Base-by-base conservation (phyloP, 805 yeast species). In the Hanseniaspora occidentalis region DNA sequence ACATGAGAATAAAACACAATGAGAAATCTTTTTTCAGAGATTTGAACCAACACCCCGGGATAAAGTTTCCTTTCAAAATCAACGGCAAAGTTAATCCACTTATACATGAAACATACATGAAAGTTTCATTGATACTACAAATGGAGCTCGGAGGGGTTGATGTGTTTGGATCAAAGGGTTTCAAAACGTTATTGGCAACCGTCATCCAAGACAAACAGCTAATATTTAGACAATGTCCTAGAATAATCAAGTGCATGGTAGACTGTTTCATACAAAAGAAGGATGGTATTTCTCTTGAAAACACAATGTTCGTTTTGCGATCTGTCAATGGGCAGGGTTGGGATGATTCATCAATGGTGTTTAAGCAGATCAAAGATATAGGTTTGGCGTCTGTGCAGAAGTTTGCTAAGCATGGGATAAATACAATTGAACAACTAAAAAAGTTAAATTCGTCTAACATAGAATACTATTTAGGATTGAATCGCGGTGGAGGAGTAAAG, bases 111-210 rank as follows among this genome's bases (percentile, higher is more conserved):
- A 45, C 49, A 6, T 40, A 39, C 20, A 68, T 69, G 9, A 73
- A 73, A 43, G 54, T 69, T 0, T 61, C 58, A 3, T 45, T 73
- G 6, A 19, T 71, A 8, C 52, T 71, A 7, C 77, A 74, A 45
- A 67, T 60, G 49, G 77, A 71, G 39, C 54, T 74, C 7, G 72
- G 77, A 1, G 73, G 75, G 0, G 36, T 67, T 3, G 73, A 68
- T 21, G 67, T 53, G 39, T 77, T 78, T 1, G 49, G 47, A 3
- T 68, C 62, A 41, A 58, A 52, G 4, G 73, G 70, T 1, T 58
- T 73, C 1, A 38, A 45, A 22, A 65, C 64, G 37, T 52, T 62
- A 13, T 65, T 61, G 29, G 58, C 61, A 22, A 49, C 64, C 2
- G 63, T 74, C 45, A 47, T 58, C 6, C 64, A 66, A 25, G 79